Evolutionary conservation across 768 basidiomycete genomes (phyloP).

Genomic region (Termitomyces sp.): DNA sequence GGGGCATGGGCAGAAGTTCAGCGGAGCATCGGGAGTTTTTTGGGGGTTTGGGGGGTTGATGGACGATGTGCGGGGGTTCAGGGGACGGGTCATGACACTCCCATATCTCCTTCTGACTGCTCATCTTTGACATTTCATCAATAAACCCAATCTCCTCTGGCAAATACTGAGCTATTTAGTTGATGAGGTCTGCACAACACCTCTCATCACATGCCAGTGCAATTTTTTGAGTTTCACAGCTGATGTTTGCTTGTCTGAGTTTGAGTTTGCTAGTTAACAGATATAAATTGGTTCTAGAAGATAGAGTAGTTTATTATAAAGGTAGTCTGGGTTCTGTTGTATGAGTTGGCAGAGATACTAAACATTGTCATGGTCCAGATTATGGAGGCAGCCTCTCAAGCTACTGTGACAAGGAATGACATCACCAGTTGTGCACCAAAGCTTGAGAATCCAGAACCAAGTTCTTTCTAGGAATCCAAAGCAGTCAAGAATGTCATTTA

Average conservation of each 20-base stretch:
- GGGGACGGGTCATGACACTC: no score
- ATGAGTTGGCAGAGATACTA: conserved; percentile 18
- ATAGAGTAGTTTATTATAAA: no score
- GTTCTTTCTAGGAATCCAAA: conserved; percentile 13
- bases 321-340: no score
- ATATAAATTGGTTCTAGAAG: conserved; percentile 21
- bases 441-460: neutral
- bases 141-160: conserved; percentile 32
- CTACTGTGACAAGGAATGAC: conserved; percentile 16
- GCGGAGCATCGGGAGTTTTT: no score
- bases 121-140: conserved; percentile 32
- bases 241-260: conserved; percentile 24
- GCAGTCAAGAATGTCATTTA: conserved; percentile 16
- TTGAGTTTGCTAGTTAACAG: conserved; percentile 30
- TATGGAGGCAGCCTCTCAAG: conserved; percentile 10
- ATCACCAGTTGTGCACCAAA: conserved; percentile 23
- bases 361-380: conserved; percentile 18
- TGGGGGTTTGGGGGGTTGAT: no score
- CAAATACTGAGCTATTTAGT: conserved; percentile 24
- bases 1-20: no score
- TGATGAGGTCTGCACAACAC: conserved; percentile 21
- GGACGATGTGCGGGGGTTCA: no score
- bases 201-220: conserved; percentile 28
- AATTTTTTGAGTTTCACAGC: conserved; percentile 29
- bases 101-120: conserved; percentile 10